phyloP scores from a whole-genome alignment of 495 filamentous ascomycete genomes.

The Penicillium chermesinum region DNA sequence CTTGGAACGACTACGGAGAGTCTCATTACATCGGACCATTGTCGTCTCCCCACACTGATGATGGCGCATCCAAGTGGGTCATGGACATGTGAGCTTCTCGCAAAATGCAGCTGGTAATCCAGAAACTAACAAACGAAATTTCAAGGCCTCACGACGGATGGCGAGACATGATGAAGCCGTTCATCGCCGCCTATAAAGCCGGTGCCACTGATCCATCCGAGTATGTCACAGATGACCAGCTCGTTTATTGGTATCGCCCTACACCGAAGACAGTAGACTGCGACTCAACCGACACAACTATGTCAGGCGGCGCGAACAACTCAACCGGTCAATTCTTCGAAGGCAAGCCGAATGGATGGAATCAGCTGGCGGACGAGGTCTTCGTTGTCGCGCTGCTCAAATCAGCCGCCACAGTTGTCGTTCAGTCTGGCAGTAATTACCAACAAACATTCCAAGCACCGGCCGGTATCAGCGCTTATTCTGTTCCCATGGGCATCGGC shows the following conservation, averaged over 20 bases:
- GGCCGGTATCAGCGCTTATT: slow-evolving; percentile 43
- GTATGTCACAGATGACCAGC: slow-evolving; percentile 36
- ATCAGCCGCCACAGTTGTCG: slow-evolving; percentile 36
- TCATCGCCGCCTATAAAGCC: slow-evolving; percentile 53
- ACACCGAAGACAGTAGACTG: slow-evolving; percentile 33
- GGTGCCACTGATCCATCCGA: slow-evolving; percentile 32
- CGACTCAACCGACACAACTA: slow-evolving; percentile 23
- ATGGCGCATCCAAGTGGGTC: slow-evolving; percentile 56
- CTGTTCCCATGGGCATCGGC: slow-evolving; percentile 48
- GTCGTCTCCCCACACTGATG: slow-evolving; percentile 45
- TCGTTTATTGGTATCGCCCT: slow-evolving; percentile 44
- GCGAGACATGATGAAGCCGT: slow-evolving; percentile 42
- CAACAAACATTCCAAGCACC: slow-evolving; percentile 30
- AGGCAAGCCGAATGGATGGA: slow-evolving; percentile 44
- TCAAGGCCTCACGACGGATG: slow-evolving; percentile 37
- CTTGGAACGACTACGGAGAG: slow-evolving; percentile 65
- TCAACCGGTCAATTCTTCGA: slow-evolving; percentile 42
- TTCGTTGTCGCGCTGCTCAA: slow-evolving; percentile 53
- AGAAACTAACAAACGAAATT: neutral
- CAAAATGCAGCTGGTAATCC: neutral
- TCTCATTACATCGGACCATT: slow-evolving; percentile 47
- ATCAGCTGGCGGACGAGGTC: slow-evolving; percentile 44
- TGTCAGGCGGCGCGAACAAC: slow-evolving; percentile 32
- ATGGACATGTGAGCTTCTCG: slow-evolving; percentile 42
- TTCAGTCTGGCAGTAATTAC: slow-evolving; percentile 41